Evolutionary conservation across 2,329 filamentous ascomycete species (phyloP).

Genomic region (Arthrobotrys sinensis): DNA sequence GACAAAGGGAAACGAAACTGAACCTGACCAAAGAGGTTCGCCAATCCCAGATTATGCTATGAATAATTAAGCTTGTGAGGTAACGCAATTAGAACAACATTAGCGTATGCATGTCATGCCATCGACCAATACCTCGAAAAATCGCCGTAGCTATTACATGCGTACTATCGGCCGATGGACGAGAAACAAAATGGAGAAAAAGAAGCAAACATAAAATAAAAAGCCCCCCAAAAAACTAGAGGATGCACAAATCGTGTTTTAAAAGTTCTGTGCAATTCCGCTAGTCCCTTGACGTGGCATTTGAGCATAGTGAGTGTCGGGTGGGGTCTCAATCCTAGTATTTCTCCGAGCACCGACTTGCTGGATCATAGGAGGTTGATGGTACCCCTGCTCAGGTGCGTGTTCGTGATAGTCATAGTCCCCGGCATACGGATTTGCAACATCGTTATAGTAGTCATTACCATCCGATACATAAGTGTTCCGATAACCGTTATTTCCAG

Average conservation of each 20-base stretch:
- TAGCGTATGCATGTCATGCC: slow-evolving; percentile 24
- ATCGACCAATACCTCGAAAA: slow-evolving; percentile 7
- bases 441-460: slow-evolving; percentile 73
- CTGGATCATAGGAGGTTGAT: slow-evolving; percentile 82
- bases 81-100: slow-evolving; percentile 23
- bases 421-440: slow-evolving; percentile 72
- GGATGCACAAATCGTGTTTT: slow-evolving; percentile 63
- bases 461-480: slow-evolving; percentile 70
- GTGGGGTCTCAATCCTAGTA: slow-evolving; percentile 92
- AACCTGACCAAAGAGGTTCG: slow-evolving; percentile 19
- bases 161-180: slow-evolving; percentile 20
- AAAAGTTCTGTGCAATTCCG: slow-evolving; percentile 98
- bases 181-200: slow-evolving; percentile 18
- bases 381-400: slow-evolving; percentile 68
- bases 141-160: not conserved
- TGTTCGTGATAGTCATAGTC: slow-evolving; percentile 66
- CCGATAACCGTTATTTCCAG: slow-evolving; percentile 68
- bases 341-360: slow-evolving; percentile 94
- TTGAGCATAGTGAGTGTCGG: slow-evolving; percentile 81
- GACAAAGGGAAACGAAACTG: slow-evolving; percentile 13
- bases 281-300: slow-evolving; percentile 78
- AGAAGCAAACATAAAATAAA: not conserved
- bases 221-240: not conserved
- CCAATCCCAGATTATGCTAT: slow-evolving; percentile 29
- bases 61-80: slow-evolving; percentile 11